Base-by-base conservation (phyloP, 108 stramenopile species). In the Fragilariopsis cylindrus region DNA sequence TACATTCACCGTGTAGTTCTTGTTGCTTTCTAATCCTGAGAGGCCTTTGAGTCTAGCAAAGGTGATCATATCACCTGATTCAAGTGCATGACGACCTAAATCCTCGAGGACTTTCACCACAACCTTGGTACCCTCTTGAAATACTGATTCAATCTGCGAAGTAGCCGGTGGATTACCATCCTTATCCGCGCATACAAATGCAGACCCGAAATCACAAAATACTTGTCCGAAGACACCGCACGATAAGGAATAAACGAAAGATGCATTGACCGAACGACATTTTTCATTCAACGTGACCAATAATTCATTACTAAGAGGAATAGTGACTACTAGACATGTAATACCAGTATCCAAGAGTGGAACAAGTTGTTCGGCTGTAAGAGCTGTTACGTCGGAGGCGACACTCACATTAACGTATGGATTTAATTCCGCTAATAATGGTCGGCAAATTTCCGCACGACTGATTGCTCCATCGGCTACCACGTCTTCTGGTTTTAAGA, bases 121-220 rank as follows among this genome's bases (percentile, higher is more conserved):
- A 4, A 92, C 95, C 58, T 91, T 88, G 44, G 74, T 49, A 42
- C 70, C 74, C 42, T 83, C 84, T 55, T 69, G 86, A 72, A 95
- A 65, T 65, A 98, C 88, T 53, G 88, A 84, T 73, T 96, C 93
- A 56, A 98, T 87, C 71, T 97, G 94, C 69, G 90, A 88, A 3
- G 92, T 90, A 30, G 88, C 78, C 2, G 97, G 96, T 60, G 92
- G 84, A 66, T 98, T 97, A 46, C 97, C 99, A 76, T 98, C 94
- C 66, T 87, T 88, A 77, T 99, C 99, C 4, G 80, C 64, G 45
- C 97, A 91, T 3, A 93, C 85, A 71, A 98, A 98, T 13, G 79
- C 72, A 30, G 83, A 66, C 4, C 99, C 99, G 80, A 98, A 98
- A 79, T 99, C 99, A 79, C 98, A 98, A 86, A 99, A 98, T 71